phyloP scores from a whole-genome alignment of 345 rosid species.

The Theobroma cacao region DNA sequence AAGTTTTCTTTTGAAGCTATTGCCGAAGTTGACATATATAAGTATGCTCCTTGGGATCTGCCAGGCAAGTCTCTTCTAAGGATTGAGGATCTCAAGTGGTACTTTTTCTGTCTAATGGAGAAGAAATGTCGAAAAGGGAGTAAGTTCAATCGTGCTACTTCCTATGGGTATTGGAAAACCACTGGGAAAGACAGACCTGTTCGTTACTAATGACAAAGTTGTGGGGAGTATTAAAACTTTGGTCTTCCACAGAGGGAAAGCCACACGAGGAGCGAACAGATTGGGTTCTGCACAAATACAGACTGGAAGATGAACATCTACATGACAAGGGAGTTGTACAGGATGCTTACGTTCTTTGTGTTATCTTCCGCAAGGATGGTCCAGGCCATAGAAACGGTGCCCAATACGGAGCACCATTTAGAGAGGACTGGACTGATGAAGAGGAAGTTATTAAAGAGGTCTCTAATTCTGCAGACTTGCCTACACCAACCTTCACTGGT shows the following conservation, averaged over 20 bases:
- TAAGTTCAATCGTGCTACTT: constrained; percentile 46
- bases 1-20: constrained; percentile 37
- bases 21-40: constrained; percentile 56
- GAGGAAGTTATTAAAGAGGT: constrained; percentile 19
- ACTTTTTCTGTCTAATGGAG: constrained; percentile 67
- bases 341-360: constrained; percentile 58
- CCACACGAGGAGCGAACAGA: constrained; percentile 58
- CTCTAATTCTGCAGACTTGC: constrained; percentile 11
- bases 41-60: constrained; percentile 69
- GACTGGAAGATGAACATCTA: constrained; percentile 32
- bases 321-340: constrained; percentile 31
- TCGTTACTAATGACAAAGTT: constrained; percentile 23
- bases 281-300: constrained; percentile 84
- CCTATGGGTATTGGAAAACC: constrained; percentile 68
- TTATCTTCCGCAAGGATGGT: constrained; percentile 60
- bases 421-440: constrained; percentile 65
- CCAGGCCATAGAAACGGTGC: constrained; percentile 66
- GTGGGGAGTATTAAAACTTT: constrained; percentile 64
- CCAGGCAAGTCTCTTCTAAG: constrained; percentile 40
- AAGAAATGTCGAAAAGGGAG: constrained; percentile 53
- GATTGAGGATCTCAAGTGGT: constrained; percentile 68
- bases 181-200: constrained; percentile 68
- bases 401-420: constrained; percentile 73
- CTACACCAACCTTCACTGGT: background rate
- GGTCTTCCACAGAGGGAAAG: constrained; percentile 54